A percentile compares a stretch with the other conserved stretches of the same genome.
Evolutionary conservation across 768 basidiomycete species (phyloP).

Genomic region (Rhizopogon vinicolor): DNA sequence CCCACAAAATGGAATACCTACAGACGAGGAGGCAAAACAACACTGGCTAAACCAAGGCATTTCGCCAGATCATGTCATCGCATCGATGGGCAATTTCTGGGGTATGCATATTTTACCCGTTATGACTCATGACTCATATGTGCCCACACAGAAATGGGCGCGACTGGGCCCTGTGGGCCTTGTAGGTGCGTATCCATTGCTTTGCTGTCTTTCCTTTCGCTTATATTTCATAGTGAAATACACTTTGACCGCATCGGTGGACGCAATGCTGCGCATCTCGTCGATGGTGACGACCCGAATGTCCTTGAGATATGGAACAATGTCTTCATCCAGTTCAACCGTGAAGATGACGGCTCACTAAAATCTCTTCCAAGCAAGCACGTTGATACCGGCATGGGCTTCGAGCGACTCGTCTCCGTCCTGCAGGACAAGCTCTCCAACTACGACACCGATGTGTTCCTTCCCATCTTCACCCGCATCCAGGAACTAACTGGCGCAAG

Average conservation of each 20-base stretch:
- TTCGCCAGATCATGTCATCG: conserved; percentile 83
- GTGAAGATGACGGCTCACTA: conserved; percentile 83
- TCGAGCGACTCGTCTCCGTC: conserved; percentile 93
- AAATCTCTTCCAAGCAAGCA: conserved; percentile 85
- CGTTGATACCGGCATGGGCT: conserved; percentile 99
- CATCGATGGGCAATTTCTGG: conserved; percentile 99
- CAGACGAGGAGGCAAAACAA: conserved; percentile 85
- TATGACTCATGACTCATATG: conserved; percentile 2
- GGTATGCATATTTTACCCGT: conserved; percentile 45
- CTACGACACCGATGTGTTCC: conserved; percentile 97
- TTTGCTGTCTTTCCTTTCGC: not conserved
- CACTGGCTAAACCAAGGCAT: conserved; percentile 90
- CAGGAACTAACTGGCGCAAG: conserved; percentile 87
- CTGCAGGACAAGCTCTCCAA: conserved; percentile 91
- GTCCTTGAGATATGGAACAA: conserved; percentile 99
- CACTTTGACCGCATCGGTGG: conserved; percentile 98
- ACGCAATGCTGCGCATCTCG: conserved; percentile 88
- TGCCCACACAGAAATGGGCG: conserved; percentile 83
- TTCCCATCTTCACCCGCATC: conserved; percentile 82
- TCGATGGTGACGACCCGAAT: conserved; percentile 95
- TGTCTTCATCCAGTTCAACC: conserved; percentile 98
- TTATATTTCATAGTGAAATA: conserved; percentile 64
- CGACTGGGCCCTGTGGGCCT: conserved; percentile 96
- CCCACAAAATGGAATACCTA: conserved; percentile 72
- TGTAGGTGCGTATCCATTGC: conserved; percentile 55